Conservation (phyloP, 306 rosid species). For the Mimosa bimucronata region DNA sequence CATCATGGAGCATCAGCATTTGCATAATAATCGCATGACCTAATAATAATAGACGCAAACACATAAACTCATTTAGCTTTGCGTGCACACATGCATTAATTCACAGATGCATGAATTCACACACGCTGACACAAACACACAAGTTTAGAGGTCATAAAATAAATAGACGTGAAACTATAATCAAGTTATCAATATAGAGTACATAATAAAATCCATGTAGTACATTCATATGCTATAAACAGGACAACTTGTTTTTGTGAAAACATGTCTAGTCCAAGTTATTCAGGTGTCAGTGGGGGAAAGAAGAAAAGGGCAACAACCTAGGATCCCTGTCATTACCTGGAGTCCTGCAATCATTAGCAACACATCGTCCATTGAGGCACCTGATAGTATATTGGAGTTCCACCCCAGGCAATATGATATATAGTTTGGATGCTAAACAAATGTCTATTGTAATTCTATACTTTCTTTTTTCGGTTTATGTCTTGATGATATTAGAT, state of each 20-base stretch:
- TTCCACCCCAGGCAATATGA: background rate
- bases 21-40: too few species aligned
- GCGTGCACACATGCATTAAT: background rate
- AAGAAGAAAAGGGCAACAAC: background rate
- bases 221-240: background rate
- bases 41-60: background rate
- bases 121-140: background rate
- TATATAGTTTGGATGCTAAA: slow-evolving; percentile 45
- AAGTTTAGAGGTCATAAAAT: background rate
- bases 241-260: background rate
- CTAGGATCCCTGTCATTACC: background rate
- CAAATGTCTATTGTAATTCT: slow-evolving; percentile 36
- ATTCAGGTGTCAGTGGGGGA: background rate
- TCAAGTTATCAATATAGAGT: background rate
- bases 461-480: slow-evolving; percentile 36
- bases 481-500: slow-evolving; percentile 24
- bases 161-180: background rate
- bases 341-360: too few species aligned
- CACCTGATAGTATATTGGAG: too few species aligned
- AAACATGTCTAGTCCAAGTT: background rate
- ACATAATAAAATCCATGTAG: background rate
- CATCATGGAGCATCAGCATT: too few species aligned
- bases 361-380: too few species aligned
- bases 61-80: background rate
- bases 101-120: background rate